A percentile compares a stretch with the other conserved stretches of the same genome.
phyloP scores from a whole-genome alignment of 768 basidiomycete genomes.

The Agrocybe pediades region DNA sequence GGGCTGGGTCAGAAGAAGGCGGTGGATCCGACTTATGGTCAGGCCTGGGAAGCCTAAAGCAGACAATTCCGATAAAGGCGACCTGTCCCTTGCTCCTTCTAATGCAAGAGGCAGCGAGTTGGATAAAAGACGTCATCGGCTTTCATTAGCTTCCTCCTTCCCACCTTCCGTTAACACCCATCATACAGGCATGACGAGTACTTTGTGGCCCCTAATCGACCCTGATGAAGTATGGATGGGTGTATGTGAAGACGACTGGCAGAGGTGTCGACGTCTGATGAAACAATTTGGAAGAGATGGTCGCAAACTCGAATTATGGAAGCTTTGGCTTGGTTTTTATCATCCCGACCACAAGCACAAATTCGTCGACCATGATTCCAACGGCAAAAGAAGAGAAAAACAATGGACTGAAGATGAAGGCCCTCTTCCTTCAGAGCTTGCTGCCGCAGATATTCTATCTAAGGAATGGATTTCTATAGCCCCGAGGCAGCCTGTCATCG shows the following conservation, averaged over 20 bases:
- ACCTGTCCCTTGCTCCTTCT: slow-evolving; percentile 3
- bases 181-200: slow-evolving; percentile 19
- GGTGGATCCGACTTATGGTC: slow-evolving; percentile 89
- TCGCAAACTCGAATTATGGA: slow-evolving; percentile 76
- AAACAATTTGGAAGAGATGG: slow-evolving; percentile 63
- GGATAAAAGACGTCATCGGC: slow-evolving; percentile 12
- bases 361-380: slow-evolving; percentile 20
- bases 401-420: slow-evolving; percentile 50
- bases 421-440: slow-evolving; percentile 29
- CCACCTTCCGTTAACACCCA: slow-evolving; percentile 28
- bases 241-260: slow-evolving; percentile 58
- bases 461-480: slow-evolving; percentile 25
- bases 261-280: slow-evolving; percentile 54
- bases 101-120: slow-evolving; percentile 5
- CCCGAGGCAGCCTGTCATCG: slow-evolving; percentile 44
- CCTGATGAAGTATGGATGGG: slow-evolving; percentile 56
- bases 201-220: slow-evolving; percentile 24
- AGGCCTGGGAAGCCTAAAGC: slow-evolving; percentile 43
- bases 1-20: slow-evolving; percentile 74
- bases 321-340: slow-evolving; percentile 59
- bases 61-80: slow-evolving; percentile 17
- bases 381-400: slow-evolving; percentile 38
- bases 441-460: slow-evolving; percentile 21
- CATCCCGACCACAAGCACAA: slow-evolving; percentile 26
- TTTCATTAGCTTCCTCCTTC: slow-evolving; percentile 32